phyloP scores from a whole-genome alignment of 805 yeast species.

The Wickerhamiella occidentalis region DNA sequence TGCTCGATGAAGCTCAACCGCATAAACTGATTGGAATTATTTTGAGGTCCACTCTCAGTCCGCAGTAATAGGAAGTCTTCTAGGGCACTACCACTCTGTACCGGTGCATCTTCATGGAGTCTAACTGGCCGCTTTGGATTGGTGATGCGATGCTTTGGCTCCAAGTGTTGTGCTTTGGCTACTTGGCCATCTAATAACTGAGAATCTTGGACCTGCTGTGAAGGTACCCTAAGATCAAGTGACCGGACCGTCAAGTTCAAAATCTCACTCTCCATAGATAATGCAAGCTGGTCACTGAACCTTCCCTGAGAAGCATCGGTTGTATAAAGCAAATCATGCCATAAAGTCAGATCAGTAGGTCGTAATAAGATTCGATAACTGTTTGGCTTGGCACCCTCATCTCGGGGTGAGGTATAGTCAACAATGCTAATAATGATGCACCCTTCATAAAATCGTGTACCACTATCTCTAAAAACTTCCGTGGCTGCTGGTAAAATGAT shows the following conservation, averaged over 20 bases:
- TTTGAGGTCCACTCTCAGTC: conserved; percentile 36
- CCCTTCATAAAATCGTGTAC: conserved; percentile 77
- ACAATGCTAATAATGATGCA: conserved; percentile 74
- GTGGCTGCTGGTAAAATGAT: conserved; percentile 81
- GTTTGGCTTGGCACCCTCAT: conserved; percentile 40
- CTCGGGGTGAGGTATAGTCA: conserved; percentile 41
- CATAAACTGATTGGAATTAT: conserved; percentile 54
- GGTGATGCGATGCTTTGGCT: conserved; percentile 22
- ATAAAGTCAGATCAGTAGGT: conserved; percentile 70
- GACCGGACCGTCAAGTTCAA: conserved; percentile 67
- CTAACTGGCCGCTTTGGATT: conserved; percentile 33
- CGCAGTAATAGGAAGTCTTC: conserved; percentile 78
- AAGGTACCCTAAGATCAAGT: conserved; percentile 60
- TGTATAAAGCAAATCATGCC: conserved; percentile 73
- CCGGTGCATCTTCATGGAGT: conserved; percentile 58
- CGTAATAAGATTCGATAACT: conserved; percentile 64
- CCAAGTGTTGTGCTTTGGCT: neutral
- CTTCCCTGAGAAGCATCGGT: conserved; percentile 59
- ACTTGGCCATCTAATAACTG: conserved; percentile 7
- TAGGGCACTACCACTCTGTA: conserved; percentile 63
- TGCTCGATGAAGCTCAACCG: conserved; percentile 82
- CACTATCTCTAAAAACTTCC: conserved; percentile 80
- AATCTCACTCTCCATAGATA: conserved; percentile 81
- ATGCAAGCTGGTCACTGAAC: conserved; percentile 66
- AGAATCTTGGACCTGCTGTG: conserved; percentile 12